Evolutionary conservation across 805 yeast genomes (phyloP).

Genomic region (Scheffersomyces ergatensis): DNA sequence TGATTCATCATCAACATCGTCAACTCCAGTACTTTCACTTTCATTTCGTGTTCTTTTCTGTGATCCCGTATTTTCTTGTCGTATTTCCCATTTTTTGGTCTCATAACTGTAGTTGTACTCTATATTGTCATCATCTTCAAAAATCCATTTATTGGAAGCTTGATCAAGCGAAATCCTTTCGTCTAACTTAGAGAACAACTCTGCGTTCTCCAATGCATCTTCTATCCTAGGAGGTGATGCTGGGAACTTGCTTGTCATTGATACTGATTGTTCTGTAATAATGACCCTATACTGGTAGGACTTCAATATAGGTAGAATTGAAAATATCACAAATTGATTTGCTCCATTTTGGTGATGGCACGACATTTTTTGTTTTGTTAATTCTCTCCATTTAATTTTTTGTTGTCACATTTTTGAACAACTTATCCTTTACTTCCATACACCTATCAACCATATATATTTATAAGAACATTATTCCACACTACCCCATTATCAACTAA

Average conservation of each 20-base stretch:
- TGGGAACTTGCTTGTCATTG: conserved; percentile 13
- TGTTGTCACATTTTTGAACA: neutral
- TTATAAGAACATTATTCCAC: no score
- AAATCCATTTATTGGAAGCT: conserved; percentile 3
- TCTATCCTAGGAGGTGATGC: conserved; percentile 12
- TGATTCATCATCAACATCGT: conserved; percentile 1
- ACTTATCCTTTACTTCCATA: neutral
- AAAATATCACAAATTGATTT: no score
- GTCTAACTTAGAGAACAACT: conserved; percentile 1
- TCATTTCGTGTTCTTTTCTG: neutral
- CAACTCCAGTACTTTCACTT: neutral
- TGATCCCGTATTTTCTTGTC: neutral
- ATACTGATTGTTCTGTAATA: no score
- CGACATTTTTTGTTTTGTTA: neutral
- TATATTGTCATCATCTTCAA: neutral
- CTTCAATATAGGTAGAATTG: no score
- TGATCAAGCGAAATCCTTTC: conserved; percentile 4
- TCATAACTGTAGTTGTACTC: conserved; percentile 5
- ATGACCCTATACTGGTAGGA: no score
- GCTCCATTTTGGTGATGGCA: neutral
- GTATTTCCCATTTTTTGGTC: conserved; percentile 2
- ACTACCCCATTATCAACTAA: no score
- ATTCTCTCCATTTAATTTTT: neutral
- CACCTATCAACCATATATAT: no score
- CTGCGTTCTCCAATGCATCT: conserved; percentile 1